Base-by-base conservation (phyloP, 2,329 filamentous ascomycete genomes). In the Fusarium agapanthi region DNA sequence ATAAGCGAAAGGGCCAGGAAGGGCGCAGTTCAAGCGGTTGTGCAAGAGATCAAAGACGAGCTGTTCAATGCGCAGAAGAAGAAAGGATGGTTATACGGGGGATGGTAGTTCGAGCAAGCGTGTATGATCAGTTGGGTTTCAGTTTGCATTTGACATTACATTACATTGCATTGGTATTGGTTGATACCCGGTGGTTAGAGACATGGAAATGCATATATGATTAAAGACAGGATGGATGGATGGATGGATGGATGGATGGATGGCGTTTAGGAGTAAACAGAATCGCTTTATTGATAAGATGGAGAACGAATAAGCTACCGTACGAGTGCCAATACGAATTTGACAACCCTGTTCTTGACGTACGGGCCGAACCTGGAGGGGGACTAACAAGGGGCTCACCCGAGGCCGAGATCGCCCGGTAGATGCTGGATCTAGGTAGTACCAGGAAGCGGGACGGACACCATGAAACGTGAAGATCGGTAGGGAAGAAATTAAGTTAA, bases 1-100 rank as follows among this genome's bases (percentile, higher is more conserved):
- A 78, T 89, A 11, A 76, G 75, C 38, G 78, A 81, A 61, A 75
- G 79, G n/a, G 81, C 81, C 16, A 76, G 75, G 28, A 67, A 74
- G 51, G 71, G 71, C 12, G 64, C 79, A 12, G 73, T 73, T 3
- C 65, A 69, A 47, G 41, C 54, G 30, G 67, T 75, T 38, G 65
- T 73, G 24, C 57, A 70, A 16, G 64, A 72, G 3, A 65, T 80
- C 6, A 59, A 70, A 35, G 62, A 76, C 35, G 58, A 74, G n/a
- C 59, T 80, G 45, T 77, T 83, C 62, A 43, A 50, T 43, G 35
- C 44, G 20, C 45, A 70, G 56, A 53, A 45, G 35, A 71, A 64
- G 45, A 47, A 58, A 38, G 59, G 67, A 11, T 77, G 76, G 75
- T 50, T 73, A n/a, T 73, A 66, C 16, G 64, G 71, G 8, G 55